phyloP scores from a whole-genome alignment of 2,329 filamentous ascomycete species.

The Hypocreales sp. region DNA sequence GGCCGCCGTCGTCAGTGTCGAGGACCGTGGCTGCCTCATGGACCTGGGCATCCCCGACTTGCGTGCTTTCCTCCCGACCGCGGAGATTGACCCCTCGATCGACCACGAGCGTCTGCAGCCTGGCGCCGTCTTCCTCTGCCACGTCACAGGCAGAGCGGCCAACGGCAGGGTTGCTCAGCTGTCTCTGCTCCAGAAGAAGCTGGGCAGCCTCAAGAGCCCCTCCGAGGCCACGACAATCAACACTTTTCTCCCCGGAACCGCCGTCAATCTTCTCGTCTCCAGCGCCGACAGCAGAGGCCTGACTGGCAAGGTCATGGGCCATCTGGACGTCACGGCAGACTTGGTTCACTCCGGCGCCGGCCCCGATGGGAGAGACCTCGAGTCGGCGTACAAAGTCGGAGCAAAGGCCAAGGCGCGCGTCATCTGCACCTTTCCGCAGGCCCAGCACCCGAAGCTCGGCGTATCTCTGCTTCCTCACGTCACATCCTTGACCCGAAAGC shows the following conservation, averaged over 20 bases:
- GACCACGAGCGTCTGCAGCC: slow-evolving; percentile 57
- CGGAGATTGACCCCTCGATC: slow-evolving; percentile 56
- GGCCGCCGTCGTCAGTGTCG: slow-evolving; percentile 78
- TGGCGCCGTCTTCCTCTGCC: slow-evolving; percentile 72
- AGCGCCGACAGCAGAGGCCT: slow-evolving; percentile 63
- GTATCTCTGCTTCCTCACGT: slow-evolving; percentile 83
- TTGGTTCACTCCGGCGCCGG: slow-evolving; percentile 73
- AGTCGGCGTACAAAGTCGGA: slow-evolving; percentile 67
- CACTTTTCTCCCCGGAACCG: slow-evolving; percentile 81
- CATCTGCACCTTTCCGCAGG: slow-evolving; percentile 70
- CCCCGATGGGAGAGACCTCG: slow-evolving; percentile 51
- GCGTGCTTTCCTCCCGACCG: slow-evolving; percentile 73
- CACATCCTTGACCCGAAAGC: slow-evolving; percentile 40
- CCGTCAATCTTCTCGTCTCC: slow-evolving; percentile 69
- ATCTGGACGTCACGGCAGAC: slow-evolving; percentile 82
- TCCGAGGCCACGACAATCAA: slow-evolving; percentile 74
- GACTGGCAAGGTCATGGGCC: slow-evolving; percentile 79
- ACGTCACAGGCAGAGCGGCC: slow-evolving; percentile 58
- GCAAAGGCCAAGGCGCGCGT: slow-evolving; percentile 75
- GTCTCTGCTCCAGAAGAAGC: slow-evolving; percentile 54
- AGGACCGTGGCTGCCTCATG: slow-evolving; percentile 92
- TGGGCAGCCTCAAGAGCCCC: slow-evolving; percentile 51
- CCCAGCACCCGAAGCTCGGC: slow-evolving; percentile 69
- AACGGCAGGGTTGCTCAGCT: slow-evolving; percentile 79
- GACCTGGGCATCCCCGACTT: slow-evolving; percentile 63